Conservation (phyloP, 2,329 filamentous ascomycete species). For the Trichothecium roseum region DNA sequence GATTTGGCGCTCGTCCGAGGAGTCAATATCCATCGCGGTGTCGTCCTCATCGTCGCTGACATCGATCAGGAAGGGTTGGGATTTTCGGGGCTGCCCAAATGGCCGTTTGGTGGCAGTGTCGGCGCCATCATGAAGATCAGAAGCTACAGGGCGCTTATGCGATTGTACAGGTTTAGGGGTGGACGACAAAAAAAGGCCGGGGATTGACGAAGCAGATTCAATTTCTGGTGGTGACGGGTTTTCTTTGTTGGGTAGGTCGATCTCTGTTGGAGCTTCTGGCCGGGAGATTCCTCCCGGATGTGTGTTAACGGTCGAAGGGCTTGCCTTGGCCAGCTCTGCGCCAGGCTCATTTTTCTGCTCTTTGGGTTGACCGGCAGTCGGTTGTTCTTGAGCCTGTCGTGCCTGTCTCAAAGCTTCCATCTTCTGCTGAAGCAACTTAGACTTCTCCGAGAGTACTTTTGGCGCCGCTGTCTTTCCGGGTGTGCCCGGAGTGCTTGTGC, state of each 20-base stretch:
- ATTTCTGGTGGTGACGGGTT: too few species aligned
- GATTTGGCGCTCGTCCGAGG: slow-evolving; percentile 31
- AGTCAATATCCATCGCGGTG: slow-evolving; percentile 58
- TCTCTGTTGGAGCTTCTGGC: slow-evolving; percentile 1
- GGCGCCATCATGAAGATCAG: slow-evolving; percentile 56
- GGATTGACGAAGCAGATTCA: slow-evolving; percentile 17
- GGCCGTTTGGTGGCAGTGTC: slow-evolving; percentile 42
- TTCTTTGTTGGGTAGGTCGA: too few species aligned
- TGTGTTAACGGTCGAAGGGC: background rate
- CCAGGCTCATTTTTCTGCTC: slow-evolving; percentile 4
- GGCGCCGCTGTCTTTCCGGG: slow-evolving; percentile 20
- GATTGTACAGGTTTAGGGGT: slow-evolving; percentile 10
- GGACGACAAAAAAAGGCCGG: slow-evolving; percentile 24
- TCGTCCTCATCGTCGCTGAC: slow-evolving; percentile 67
- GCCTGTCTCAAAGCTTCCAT: slow-evolving; percentile 63
- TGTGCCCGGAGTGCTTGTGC: slow-evolving; percentile 18
- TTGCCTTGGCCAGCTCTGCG: slow-evolving; percentile 2
- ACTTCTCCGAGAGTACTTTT: slow-evolving; percentile 51
- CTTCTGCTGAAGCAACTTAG: slow-evolving; percentile 62
- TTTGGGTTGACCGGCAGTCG: slow-evolving; percentile 4
- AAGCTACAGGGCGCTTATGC: slow-evolving; percentile 44
- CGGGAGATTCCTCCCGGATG: slow-evolving; percentile 1
- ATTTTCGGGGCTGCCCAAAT: slow-evolving; percentile 46
- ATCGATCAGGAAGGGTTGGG: slow-evolving; percentile 66
- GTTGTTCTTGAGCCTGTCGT: slow-evolving; percentile 28